Base-by-base conservation (phyloP, 129 eudicot genomes). In the Flaveria robusta region DNA sequence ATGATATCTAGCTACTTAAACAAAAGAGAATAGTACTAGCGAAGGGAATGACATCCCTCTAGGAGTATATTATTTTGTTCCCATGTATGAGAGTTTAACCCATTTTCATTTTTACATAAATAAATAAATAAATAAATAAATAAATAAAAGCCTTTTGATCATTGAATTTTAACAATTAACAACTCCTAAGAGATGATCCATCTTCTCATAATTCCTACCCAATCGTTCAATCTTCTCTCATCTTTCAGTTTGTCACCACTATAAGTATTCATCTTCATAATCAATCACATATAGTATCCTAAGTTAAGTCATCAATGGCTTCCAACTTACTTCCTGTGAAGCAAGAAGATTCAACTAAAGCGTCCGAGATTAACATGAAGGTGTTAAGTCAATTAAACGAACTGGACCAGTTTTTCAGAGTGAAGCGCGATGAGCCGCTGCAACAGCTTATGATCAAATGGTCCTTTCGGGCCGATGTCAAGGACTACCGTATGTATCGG, bases 331-430 rank as follows among this genome's bases (percentile, higher is more conserved):
- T 3, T 15, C 19, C 19, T 50, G 75, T 73, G 77, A 73, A 73
- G 68, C 39, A 39, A 73, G 77, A 73, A 56, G 2, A 63, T 64
- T 22, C 65, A 37, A 31, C 9, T 13, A 23, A 34, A 51, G 31
- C 14, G 0, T 7, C 20, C 0, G 12, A 50, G 18, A 76, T 76
- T 51, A 76, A 23, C 19, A 22, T 76, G 80, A 66, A 76, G 54
- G 56, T 76, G 10, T 15, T 16, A n/a, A 76, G 80, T 49, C 74
- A 66, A 15, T 34, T 76, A 7, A 66, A 76, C 55, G 80, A 76
- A 7, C 23, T 76, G 5, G 74, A 76, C 51, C 66, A 9, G 37
- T 76, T 31, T 50, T 45, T 74, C 45, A n/a, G 78, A 52, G 70
- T 62, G 45, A 43, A 12, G 27, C 19, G 78, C 7, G 71, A 74